phyloP scores from a whole-genome alignment of 2,329 filamentous ascomycete genomes.

The Elsinoe arachidis region DNA sequence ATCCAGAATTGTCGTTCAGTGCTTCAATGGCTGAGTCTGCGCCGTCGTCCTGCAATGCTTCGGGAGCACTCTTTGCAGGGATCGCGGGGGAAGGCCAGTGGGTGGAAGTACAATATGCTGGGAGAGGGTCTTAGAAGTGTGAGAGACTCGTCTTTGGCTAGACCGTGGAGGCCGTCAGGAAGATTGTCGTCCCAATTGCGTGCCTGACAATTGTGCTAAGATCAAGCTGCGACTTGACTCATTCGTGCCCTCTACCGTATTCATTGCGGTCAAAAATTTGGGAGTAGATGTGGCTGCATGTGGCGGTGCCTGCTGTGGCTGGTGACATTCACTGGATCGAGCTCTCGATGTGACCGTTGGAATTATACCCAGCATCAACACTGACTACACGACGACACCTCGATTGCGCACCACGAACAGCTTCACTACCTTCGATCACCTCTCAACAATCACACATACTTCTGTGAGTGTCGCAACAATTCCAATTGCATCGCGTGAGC shows the following conservation, averaged over 20 bases:
- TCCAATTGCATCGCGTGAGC: slow-evolving; percentile 2
- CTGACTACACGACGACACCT: slow-evolving; percentile 3
- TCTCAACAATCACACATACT: not conserved
- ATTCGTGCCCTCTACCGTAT: not conserved
- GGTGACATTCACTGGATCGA: slow-evolving; percentile 5
- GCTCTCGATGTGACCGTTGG: slow-evolving; percentile 8
- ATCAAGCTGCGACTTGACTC: not conserved
- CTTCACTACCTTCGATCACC: not conserved
- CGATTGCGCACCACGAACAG: not conserved
- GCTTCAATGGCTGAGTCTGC: not conserved
- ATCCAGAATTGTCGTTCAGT: slow-evolving; percentile 1
- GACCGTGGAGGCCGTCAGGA: too few relatives aligned
- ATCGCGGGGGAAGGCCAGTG: too few relatives aligned
- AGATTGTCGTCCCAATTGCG: too few relatives aligned
- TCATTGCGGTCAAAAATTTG: not conserved
- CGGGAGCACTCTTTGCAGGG: not conserved
- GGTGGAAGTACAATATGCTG: too few relatives aligned
- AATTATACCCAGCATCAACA: not conserved
- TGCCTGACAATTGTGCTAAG: not conserved
- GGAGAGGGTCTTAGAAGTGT: too few relatives aligned
- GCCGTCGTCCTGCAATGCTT: not conserved
- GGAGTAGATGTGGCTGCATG: not conserved
- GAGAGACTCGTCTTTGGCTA: too few relatives aligned
- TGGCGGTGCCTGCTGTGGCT: slow-evolving; percentile 4
- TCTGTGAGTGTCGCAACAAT: not conserved